Conservation (phyloP, 768 basidiomycete species). For the Suillus fuscotomentosus region DNA sequence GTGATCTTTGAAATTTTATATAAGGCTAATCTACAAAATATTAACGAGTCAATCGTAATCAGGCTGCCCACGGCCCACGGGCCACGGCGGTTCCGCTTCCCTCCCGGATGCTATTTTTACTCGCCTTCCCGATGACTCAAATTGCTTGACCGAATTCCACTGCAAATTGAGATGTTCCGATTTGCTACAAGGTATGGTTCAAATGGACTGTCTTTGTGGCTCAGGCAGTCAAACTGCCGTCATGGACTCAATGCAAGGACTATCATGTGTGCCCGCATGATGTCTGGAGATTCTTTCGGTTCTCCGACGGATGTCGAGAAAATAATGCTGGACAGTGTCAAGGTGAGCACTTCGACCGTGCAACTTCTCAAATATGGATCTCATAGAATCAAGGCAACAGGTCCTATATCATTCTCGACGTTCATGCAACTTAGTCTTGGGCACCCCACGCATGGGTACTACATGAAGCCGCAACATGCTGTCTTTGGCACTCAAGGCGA, state of each 20-base stretch:
- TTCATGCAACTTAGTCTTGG: constrained; percentile 93
- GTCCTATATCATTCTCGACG: constrained; percentile 82
- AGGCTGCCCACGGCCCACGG: background rate
- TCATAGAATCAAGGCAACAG: constrained; percentile 59
- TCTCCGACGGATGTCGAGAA: constrained; percentile 53
- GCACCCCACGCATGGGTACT: constrained; percentile 92
- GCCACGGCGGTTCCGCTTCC: constrained; percentile 4
- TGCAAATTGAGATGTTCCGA: constrained; percentile 5
- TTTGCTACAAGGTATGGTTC: constrained; percentile 4
- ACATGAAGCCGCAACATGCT: constrained; percentile 68
- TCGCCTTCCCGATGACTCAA: background rate
- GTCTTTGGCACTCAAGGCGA: constrained; percentile 89
- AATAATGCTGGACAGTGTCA: constrained; percentile 68
- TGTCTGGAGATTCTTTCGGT: constrained; percentile 8
- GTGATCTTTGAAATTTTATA: background rate
- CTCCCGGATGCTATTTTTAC: background rate
- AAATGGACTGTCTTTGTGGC: constrained; percentile 4
- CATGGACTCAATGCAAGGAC: background rate
- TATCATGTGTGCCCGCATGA: background rate
- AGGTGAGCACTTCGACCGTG: constrained; percentile 39
- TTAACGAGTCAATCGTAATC: constrained; percentile 5
- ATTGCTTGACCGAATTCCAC: background rate
- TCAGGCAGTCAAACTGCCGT: constrained; percentile 8
- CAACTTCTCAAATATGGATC: background rate
- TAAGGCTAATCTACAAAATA: background rate